Percentiles rank a stretch among this genome's conserved stretches.
Evolutionary conservation across 345 rosid species (phyloP).

Genomic region (Lagerstroemia speciosa): DNA sequence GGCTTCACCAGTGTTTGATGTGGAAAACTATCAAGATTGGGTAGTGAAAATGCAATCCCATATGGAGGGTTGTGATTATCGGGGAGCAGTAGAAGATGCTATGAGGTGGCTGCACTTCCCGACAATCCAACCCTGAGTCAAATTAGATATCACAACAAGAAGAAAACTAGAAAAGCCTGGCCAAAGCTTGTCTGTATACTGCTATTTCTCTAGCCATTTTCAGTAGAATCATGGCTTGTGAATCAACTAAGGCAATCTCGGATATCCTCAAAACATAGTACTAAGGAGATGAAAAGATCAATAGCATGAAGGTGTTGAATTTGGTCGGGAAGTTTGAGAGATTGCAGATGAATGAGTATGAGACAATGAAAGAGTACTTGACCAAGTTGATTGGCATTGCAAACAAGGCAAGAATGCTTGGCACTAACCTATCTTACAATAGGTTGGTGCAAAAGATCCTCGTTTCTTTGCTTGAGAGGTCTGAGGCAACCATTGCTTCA

Average conservation of each 20-base stretch:
- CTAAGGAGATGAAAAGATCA: too few species aligned
- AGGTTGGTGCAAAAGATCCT: slow-evolving; percentile 8
- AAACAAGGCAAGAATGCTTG: too few species aligned
- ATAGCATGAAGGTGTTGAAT: slow-evolving; percentile 10
- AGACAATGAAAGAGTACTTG: slow-evolving; percentile 9
- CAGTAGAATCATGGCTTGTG: slow-evolving; percentile 4
- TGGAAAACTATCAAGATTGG: too few species aligned
- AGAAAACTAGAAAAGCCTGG: slow-evolving; percentile 10
- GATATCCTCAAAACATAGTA: slow-evolving; percentile 7
- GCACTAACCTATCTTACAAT: too few species aligned
- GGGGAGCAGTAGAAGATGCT: too few species aligned
- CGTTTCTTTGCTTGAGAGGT: slow-evolving; percentile 1
- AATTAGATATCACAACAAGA: too few species aligned
- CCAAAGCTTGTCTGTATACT: slow-evolving; percentile 3
- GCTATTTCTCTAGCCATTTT: slow-evolving; percentile 3
- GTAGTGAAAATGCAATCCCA: too few species aligned
- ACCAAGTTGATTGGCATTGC: too few species aligned
- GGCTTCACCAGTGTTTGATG: too few species aligned
- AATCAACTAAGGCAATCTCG: slow-evolving; percentile 8
- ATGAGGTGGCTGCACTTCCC: too few species aligned
- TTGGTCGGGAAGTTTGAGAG: slow-evolving; percentile 7
- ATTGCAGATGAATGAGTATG: neutral
- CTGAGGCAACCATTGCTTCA: slow-evolving; percentile 3
- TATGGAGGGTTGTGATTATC: too few species aligned
- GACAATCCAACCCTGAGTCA: too few species aligned